These are phyloP conservation scores for Westerdykella aurantiaca DNA, from an alignment of 2,329 filamentous ascomycete species.

Conservation along the genomic window DNA sequence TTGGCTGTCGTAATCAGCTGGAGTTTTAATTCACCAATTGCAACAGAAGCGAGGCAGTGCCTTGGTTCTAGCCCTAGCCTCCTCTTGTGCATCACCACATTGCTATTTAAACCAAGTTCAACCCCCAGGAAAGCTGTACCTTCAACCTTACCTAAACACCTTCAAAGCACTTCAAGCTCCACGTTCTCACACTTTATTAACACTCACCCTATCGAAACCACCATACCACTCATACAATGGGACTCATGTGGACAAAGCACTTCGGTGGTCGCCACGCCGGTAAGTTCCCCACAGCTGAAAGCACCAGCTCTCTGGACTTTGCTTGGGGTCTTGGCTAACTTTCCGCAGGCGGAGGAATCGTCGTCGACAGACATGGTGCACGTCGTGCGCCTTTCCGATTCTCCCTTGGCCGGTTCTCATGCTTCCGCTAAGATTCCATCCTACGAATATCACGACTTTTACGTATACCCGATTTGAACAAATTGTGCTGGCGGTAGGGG, in stretches of 20 bases:
- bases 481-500: too few relatives aligned
- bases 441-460: slow-evolving; percentile 16
- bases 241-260: slow-evolving; percentile 45
- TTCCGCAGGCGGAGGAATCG: slow-evolving; percentile 44
- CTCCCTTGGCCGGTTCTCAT: slow-evolving; percentile 47
- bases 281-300: slow-evolving; percentile 17
- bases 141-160: slow-evolving; percentile 1
- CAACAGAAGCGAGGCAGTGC: neutral
- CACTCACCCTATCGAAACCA: slow-evolving; percentile 6
- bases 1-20: slow-evolving; percentile 7
- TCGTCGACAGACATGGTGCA: slow-evolving; percentile 49
- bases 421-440: slow-evolving; percentile 44
- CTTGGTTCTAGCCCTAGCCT: neutral
- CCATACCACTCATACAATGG: slow-evolving; percentile 27
- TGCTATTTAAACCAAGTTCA: slow-evolving; percentile 1
- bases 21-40: too few relatives aligned
- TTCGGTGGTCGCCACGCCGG: slow-evolving; percentile 41
- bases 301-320: neutral
- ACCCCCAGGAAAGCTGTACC: neutral
- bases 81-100: slow-evolving; percentile 1
- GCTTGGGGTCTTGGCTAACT: neutral
- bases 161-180: neutral
- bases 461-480: neutral
- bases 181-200: neutral
- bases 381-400: slow-evolving; percentile 49